Evolutionary conservation across 2,329 filamentous ascomycete species (phyloP), one percentile per base, ranked within the genome.

Genomic region (Cladobotryum mycophilum): DNA sequence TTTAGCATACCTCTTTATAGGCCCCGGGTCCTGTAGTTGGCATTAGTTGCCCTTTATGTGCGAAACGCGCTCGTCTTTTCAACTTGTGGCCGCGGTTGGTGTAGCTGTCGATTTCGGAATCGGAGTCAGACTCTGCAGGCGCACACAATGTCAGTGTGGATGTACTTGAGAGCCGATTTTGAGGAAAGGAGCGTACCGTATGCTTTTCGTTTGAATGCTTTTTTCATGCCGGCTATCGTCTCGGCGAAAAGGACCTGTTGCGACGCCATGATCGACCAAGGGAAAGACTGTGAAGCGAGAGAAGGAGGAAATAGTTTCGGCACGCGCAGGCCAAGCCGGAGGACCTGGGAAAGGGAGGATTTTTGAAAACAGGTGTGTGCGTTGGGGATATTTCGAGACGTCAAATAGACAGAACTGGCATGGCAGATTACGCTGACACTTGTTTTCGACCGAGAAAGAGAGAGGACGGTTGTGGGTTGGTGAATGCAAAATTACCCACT

Each of bases 21-120:
- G 81, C 78, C 58, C 82, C 78, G 41, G 83, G 81, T 3, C 85
- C 85, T 25, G 76, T 78, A 1, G 82, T 78, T 22, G 81, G 78
- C 41, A 85, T 81, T 55, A 90, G 74, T 60, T 85, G 82, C 52
- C 86, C 86, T 61, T 83, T 76, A 59, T 81, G 84, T 42, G 86
- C 79, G 63, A 88, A 88, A 58, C 82, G 79, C 41, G 88, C 84
- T 60, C 82, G 79, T 66, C 82, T 86, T 73, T 90, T 88, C 42
- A 92, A 75, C 66, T 91, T 92, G 67, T 89, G 82, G 54, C 86
- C 86, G 62, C 87, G 84, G 67, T 90, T 90, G 51, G 82, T 85
- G 59, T 79, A 80, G 59, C 79, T 76, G 53, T 84, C 78, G 60
- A 89, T 83, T 49, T 82, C 79, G 53, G 84, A 82, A 67, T 92